Base-by-base conservation (phyloP, 352 stramenopile species). In the Phytophthora pisi region DNA sequence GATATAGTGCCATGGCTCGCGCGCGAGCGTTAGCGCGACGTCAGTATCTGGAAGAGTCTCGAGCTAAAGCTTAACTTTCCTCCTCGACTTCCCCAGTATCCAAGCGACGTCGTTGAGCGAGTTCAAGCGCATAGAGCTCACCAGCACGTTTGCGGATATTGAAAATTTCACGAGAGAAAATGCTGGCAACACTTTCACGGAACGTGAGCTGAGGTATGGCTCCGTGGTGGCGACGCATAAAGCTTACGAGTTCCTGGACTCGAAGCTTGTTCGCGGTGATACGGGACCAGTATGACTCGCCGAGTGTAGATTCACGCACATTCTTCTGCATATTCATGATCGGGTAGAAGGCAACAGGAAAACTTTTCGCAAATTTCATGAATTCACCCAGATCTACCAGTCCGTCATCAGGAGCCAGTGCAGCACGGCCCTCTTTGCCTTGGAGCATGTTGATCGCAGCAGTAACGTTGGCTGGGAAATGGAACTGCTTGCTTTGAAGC, bases 251-350 rank as follows among this genome's bases (percentile, higher is more conserved):
- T 3, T 82, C 69, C 30, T 87, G 74, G 5, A 87, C 72, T 54
- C 82, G 83, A 23, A 89, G 60, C 36, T 88, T 88, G 6, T 81
- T 68, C 0, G 68, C 76, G 9, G 81, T 84, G 31, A 81, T 57
- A 4, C 57, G 70, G 15, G 76, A 75, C 78, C 78, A 86, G 26
- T 68, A 76, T 9, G 64, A 58, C 42, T 84, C 74, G 4, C 79
- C 77, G 9, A 87, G 46, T 4, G 79, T 87, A 13, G 74, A 55
- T 2, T 60, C 55, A 10, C 79, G 74, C 2, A 87, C 64, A 53
- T 87, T 87, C 47, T 79, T 83, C 54, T 87, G 79, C 75, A 84
- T 83, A 55, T 87, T 85, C 51, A 84, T 57, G 56, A 87, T 85
- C 38, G 79, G 77, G 45, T 75, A 87, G 38, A 87, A 85, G 1